These are phyloP conservation scores for Fusarium sp. DNA, from an alignment of 2,329 filamentous ascomycete species.

Conservation along the genomic window DNA sequence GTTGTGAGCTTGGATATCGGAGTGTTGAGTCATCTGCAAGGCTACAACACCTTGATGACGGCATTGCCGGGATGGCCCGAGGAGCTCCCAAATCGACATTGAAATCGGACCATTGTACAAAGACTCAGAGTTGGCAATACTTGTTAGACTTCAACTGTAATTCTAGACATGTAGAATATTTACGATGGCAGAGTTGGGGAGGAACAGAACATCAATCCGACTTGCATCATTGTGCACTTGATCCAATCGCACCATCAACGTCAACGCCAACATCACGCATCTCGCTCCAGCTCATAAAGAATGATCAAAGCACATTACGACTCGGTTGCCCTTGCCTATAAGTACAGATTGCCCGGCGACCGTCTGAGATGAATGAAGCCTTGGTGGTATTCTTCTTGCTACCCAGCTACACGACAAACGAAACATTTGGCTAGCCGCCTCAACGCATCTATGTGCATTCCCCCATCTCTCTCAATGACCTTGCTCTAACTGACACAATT, in stretches of 20 bases:
- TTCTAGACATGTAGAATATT: not conserved
- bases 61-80: conserved; percentile 26
- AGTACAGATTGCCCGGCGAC: conserved; percentile 48
- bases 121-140: not conserved
- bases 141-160: not conserved
- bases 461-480: conserved; percentile 15
- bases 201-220: not conserved
- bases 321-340: conserved; percentile 50
- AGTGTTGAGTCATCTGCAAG: conserved; percentile 7
- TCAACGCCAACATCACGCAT: conserved; percentile 15
- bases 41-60: conserved; percentile 19
- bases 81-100: not conserved
- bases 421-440: conserved; percentile 40
- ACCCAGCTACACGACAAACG: conserved; percentile 48
- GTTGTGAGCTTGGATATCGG: not conserved
- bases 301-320: conserved; percentile 41
- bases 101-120: not conserved
- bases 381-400: conserved; percentile 47
- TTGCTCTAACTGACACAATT: conserved; percentile 14
- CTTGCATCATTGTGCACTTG: not conserved
- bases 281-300: conserved; percentile 7
- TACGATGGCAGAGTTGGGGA: not conserved
- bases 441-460: conserved; percentile 33
- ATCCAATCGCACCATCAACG: not conserved
- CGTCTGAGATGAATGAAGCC: conserved; percentile 40